A percentile compares a stretch with the other conserved stretches of the same genome.
Conservation (phyloP, 2,329 filamentous ascomycete species). For the Ophiostoma pallidulum region DNA sequence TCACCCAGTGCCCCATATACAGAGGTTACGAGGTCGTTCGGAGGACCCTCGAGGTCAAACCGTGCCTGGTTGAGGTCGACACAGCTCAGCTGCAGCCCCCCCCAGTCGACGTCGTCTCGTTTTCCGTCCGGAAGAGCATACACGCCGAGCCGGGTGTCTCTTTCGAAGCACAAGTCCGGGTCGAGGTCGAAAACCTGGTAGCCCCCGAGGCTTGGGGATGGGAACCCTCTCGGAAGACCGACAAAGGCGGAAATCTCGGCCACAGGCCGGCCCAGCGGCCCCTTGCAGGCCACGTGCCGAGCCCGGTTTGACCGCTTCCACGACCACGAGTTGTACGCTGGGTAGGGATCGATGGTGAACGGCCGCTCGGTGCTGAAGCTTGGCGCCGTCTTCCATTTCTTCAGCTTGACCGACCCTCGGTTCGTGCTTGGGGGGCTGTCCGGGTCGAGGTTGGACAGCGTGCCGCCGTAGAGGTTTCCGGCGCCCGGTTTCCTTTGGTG, state of each 20-base stretch:
- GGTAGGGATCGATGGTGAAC: slow-evolving; percentile 60
- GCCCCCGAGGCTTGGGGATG: slow-evolving; percentile 52
- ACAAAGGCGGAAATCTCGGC: slow-evolving; percentile 58
- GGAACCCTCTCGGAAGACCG: slow-evolving; percentile 48
- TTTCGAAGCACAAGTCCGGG: slow-evolving; percentile 55
- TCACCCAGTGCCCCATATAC: slow-evolving; percentile 3
- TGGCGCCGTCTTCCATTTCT: slow-evolving; percentile 14
- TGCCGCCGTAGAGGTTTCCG: slow-evolving; percentile 49
- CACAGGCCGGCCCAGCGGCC: slow-evolving; percentile 48
- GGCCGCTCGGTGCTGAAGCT: slow-evolving; percentile 39
- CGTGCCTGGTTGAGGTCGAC: slow-evolving; percentile 55
- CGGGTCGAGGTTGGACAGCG: slow-evolving; percentile 36
- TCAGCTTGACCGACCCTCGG: slow-evolving; percentile 23
- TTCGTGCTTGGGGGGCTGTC: slow-evolving; percentile 25
- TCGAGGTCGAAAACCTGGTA: slow-evolving; percentile 53
- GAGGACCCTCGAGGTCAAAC: slow-evolving; percentile 37
- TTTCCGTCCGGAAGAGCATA: slow-evolving; percentile 50
- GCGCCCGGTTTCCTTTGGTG: slow-evolving; percentile 26
- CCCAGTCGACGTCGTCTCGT: slow-evolving; percentile 63
- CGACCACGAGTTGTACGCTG: slow-evolving; percentile 52
- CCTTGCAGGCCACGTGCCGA: slow-evolving; percentile 53
- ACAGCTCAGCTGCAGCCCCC: slow-evolving; percentile 58
- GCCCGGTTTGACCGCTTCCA: slow-evolving; percentile 49
- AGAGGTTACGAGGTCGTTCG: slow-evolving; percentile 34
- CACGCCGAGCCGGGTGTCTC: slow-evolving; percentile 58